These are phyloP conservation scores for Aspergillus saccharolyticus DNA, from an alignment of 495 filamentous ascomycete species.

Conservation along the genomic window DNA sequence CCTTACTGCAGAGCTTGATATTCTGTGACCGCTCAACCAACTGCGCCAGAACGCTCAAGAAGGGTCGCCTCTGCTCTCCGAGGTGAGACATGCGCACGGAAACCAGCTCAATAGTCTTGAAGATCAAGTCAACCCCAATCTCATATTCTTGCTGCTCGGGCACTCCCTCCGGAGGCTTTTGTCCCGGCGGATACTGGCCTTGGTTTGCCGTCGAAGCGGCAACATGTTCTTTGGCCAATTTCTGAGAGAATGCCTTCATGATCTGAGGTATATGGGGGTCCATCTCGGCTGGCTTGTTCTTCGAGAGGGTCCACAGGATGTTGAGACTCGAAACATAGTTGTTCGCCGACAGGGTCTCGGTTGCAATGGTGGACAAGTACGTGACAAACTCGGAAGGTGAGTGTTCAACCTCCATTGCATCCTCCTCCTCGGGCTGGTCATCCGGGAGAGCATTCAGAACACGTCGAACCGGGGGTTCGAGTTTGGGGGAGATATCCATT, in stretches of 20 bases:
- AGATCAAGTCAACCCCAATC: constrained; percentile 78
- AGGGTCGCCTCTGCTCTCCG: constrained; percentile 87
- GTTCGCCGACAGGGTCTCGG: constrained; percentile 68
- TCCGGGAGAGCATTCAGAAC: constrained; percentile 89
- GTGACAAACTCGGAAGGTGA: constrained; percentile 72
- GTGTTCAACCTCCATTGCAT: constrained; percentile 75
- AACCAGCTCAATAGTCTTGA: constrained; percentile 90
- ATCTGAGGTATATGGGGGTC: constrained; percentile 81
- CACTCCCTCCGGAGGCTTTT: constrained; percentile 49
- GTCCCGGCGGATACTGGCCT: constrained; percentile 31
- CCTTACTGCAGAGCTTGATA: constrained; percentile 78
- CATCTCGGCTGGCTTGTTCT: constrained; percentile 74
- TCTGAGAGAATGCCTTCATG: constrained; percentile 91
- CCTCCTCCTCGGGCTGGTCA: constrained; percentile 80
- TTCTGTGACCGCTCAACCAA: constrained; percentile 91
- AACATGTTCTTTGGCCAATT: constrained; percentile 90
- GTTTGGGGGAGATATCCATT: constrained; percentile 52
- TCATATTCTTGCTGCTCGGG: constrained; percentile 74
- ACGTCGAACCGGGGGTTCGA: constrained; percentile 64
- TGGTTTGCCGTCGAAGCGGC: constrained; percentile 58
- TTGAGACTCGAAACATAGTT: constrained; percentile 86
- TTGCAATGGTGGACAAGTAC: constrained; percentile 74
- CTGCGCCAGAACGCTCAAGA: constrained; percentile 88
- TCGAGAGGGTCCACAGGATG: constrained; percentile 84
- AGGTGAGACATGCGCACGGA: constrained; percentile 87